A percentile compares a stretch with the other conserved stretches of the same genome.
Evolutionary conservation across 108 stramenopile species (phyloP).

Genomic region (Nitzschia sp.): DNA sequence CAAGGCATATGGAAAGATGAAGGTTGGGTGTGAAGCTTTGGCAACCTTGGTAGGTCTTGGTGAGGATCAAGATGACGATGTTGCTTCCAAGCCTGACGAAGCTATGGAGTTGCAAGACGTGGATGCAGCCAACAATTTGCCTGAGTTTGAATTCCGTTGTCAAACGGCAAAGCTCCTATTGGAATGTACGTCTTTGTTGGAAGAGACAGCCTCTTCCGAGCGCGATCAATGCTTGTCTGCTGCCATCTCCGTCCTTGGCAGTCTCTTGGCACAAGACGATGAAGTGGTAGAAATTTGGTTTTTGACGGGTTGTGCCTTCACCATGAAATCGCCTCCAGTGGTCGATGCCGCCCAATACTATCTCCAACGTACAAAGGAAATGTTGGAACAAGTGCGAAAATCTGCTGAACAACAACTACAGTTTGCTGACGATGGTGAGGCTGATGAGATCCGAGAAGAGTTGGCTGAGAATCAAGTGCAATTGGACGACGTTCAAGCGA

Average conservation of each 20-base stretch:
- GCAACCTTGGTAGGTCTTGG: slow-evolving; percentile 66
- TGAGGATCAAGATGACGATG: slow-evolving; percentile 29
- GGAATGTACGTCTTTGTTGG: slow-evolving; percentile 64
- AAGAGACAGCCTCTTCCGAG: slow-evolving; percentile 15
- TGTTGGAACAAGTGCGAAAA: slow-evolving; percentile 68
- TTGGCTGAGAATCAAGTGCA: slow-evolving; percentile 52
- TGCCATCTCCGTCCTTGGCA: slow-evolving; percentile 78
- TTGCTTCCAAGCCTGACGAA: slow-evolving; percentile 1
- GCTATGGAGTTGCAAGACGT: slow-evolving; percentile 52
- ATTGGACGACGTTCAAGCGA: slow-evolving; percentile 42
- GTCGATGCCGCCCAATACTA: slow-evolving; percentile 61
- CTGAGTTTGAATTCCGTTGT: slow-evolving; percentile 79
- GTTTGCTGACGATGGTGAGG: slow-evolving; percentile 47
- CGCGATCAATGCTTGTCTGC: slow-evolving; percentile 55
- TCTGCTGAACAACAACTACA: slow-evolving; percentile 47
- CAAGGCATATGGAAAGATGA: slow-evolving; percentile 69
- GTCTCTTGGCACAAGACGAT: slow-evolving; percentile 85
- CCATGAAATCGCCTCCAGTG: slow-evolving; percentile 43
- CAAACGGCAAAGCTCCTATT: slow-evolving; percentile 82
- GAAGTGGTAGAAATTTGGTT: slow-evolving; percentile 88
- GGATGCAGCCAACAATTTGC: slow-evolving; percentile 53
- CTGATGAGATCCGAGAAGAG: slow-evolving; percentile 56
- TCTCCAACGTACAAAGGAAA: slow-evolving; percentile 63
- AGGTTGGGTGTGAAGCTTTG: slow-evolving; percentile 75
- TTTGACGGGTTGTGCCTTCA: slow-evolving; percentile 80